Evolutionary conservation across 352 stramenopile species (phyloP), one percentile per base, ranked within the genome.

Genomic region (Pythium sukuiense): DNA sequence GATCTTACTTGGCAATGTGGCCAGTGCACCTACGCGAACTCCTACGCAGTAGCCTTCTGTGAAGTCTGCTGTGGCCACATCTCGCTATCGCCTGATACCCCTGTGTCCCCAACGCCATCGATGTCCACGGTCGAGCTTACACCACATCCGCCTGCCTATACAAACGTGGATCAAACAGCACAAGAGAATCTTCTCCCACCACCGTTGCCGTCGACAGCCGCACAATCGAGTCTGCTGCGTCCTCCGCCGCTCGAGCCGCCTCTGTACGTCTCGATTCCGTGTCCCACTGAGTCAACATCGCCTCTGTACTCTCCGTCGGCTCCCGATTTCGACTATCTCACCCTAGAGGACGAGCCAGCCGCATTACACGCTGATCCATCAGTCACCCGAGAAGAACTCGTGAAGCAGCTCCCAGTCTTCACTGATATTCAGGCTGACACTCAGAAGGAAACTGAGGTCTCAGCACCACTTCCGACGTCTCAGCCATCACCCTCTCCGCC

Each of bases 51-150:
- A n/a, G 76, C 80, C 2, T 90, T 88, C 66, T 90, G 81, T 14
- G 78, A 83, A 27, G 77, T 90, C 67, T 90, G 81, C 43, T 63
- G 74, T 16, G 76, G 74, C 16, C 81, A 88, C 57, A 80, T 85
- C 18, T 90, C 76, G 30, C 61, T 80, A 12, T 84, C 76, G 0
- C 60, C 61, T 13, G n/a, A 59, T 55, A 49, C 61, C n/a, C 50
- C 35, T 3, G 43, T 6, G 16, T 50, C 43, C 3, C 3, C 18
- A 11, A 50, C n/a, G 11, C 1, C 43, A 50, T 9, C 4, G 16
- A 16, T 18, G 16, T 20, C 16, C 27, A 27, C 43, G 9, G 1
- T 43, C 9, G 37, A 43, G 6, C 37, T 43, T 18, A 11, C 43
- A 50, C 43, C 13, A 50, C 2, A 5, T 20, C 43, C 43, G 27